Conservation (phyloP, 2,329 filamentous ascomycete species). For the Mycosphaerella arachidis region DNA sequence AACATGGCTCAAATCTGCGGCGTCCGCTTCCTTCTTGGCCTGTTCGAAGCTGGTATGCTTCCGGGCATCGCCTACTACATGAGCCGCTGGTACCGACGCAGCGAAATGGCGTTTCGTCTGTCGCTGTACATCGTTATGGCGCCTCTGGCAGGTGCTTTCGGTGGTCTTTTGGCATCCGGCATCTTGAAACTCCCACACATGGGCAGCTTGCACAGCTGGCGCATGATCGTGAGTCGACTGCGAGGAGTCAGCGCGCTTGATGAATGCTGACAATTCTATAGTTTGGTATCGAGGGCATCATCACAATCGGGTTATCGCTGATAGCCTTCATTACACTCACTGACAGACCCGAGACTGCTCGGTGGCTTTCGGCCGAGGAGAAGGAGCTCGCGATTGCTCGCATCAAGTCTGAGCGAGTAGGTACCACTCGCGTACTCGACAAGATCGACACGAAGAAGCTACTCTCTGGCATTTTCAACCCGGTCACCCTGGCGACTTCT, state of each 20-base stretch:
- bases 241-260: background rate
- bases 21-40: slow-evolving; percentile 55
- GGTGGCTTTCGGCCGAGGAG: slow-evolving; percentile 62
- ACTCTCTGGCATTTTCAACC: slow-evolving; percentile 59
- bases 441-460: slow-evolving; percentile 57
- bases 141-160: slow-evolving; percentile 66
- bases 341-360: slow-evolving; percentile 63
- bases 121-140: slow-evolving; percentile 67
- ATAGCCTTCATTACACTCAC: slow-evolving; percentile 62
- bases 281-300: slow-evolving; percentile 66
- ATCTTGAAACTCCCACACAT: slow-evolving; percentile 60
- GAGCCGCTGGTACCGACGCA: slow-evolving; percentile 65
- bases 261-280: background rate
- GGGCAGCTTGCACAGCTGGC: slow-evolving; percentile 55
- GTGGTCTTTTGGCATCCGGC: slow-evolving; percentile 58
- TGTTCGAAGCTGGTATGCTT: slow-evolving; percentile 70
- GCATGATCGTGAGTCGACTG: slow-evolving; percentile 52
- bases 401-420: slow-evolving; percentile 64
- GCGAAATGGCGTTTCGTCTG: slow-evolving; percentile 63
- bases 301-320: slow-evolving; percentile 55
- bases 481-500: slow-evolving; percentile 54
- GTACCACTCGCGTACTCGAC: slow-evolving; percentile 59
- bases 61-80: slow-evolving; percentile 72
- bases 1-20: slow-evolving; percentile 50
- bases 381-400: slow-evolving; percentile 63